Evolutionary conservation across 805 yeast species (phyloP).

Genomic region (Candida tibetensis): DNA sequence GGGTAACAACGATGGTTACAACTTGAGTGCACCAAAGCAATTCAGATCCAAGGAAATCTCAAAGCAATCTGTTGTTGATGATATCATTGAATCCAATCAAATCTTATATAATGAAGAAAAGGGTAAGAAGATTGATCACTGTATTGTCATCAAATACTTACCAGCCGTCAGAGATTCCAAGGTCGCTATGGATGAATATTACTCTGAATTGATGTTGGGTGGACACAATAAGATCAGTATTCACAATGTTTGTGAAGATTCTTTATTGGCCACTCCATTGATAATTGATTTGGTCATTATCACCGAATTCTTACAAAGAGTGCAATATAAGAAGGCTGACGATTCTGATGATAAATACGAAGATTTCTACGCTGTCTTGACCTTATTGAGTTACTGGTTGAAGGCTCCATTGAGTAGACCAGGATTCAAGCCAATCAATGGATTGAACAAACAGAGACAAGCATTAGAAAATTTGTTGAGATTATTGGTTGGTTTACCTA

Average conservation of each 20-base stretch:
- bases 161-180: conserved; percentile 95
- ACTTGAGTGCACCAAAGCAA: conserved; percentile 87
- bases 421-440: conserved; percentile 87
- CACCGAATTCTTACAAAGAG: conserved; percentile 87
- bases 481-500: conserved; percentile 84
- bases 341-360: conserved; percentile 49
- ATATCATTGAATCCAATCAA: conserved; percentile 83
- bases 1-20: conserved; percentile 95
- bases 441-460: conserved; percentile 90
- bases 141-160: conserved; percentile 91
- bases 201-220: conserved; percentile 94
- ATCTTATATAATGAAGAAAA: conserved; percentile 77
- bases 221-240: conserved; percentile 94
- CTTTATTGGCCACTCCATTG: conserved; percentile 89
- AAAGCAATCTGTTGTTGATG: conserved; percentile 89
- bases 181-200: conserved; percentile 98
- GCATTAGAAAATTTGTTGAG: conserved; percentile 90
- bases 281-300: conserved; percentile 88
- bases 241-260: conserved; percentile 96
- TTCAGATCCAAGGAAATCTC: conserved; percentile 95
- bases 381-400: conserved; percentile 90
- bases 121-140: conserved; percentile 83
- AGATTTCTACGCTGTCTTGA: conserved; percentile 76
- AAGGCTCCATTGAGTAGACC: conserved; percentile 94
- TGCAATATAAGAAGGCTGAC: conserved; percentile 63